A percentile compares a stretch with the other conserved stretches of the same genome.
phyloP scores from a whole-genome alignment of 2,329 filamentous ascomycete species.

The Helotiales sp. region DNA sequence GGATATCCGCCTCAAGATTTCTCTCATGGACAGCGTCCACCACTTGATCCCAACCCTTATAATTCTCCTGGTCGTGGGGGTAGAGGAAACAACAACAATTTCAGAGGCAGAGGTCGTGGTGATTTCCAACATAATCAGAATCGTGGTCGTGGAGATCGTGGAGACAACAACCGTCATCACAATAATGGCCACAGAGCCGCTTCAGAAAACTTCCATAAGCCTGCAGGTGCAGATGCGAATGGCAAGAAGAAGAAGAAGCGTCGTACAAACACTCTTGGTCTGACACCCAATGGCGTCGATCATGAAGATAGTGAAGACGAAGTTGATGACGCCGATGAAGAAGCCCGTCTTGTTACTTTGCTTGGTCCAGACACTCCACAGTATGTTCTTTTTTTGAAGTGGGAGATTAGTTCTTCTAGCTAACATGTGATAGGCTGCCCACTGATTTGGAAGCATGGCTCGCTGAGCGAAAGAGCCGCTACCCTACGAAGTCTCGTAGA shows the following conservation, averaged over 20 bases:
- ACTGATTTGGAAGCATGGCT: slow-evolving; percentile 79
- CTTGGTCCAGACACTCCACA: slow-evolving; percentile 37
- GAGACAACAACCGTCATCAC: slow-evolving; percentile 27
- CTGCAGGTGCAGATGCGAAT: slow-evolving; percentile 45
- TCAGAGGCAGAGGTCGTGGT: slow-evolving; percentile 40
- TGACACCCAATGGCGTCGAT: slow-evolving; percentile 54
- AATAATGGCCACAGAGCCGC: slow-evolving; percentile 28
- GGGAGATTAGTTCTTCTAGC: slow-evolving; percentile 34
- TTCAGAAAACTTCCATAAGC: slow-evolving; percentile 44
- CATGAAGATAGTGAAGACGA: slow-evolving; percentile 66
- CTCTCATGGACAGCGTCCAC: slow-evolving; percentile 35
- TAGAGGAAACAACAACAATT: slow-evolving; percentile 38
- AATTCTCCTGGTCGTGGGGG: slow-evolving; percentile 41
- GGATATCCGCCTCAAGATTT: slow-evolving; percentile 41
- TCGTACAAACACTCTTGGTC: slow-evolving; percentile 69
- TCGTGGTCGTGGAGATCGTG: slow-evolving; percentile 33
- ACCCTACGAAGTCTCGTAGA: slow-evolving; percentile 73
- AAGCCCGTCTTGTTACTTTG: slow-evolving; percentile 39
- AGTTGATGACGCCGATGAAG: slow-evolving; percentile 65
- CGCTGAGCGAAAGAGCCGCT: slow-evolving; percentile 75
- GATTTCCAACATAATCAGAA: slow-evolving; percentile 42
- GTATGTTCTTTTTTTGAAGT: slow-evolving; percentile 33
- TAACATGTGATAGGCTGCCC: slow-evolving; percentile 39
- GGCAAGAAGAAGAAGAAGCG: slow-evolving; percentile 67
- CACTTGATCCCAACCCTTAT: slow-evolving; percentile 37